These are phyloP conservation scores for Nigrospora sphaerica DNA, from an alignment of 2,329 filamentous ascomycete genomes.

Conservation along the genomic window DNA sequence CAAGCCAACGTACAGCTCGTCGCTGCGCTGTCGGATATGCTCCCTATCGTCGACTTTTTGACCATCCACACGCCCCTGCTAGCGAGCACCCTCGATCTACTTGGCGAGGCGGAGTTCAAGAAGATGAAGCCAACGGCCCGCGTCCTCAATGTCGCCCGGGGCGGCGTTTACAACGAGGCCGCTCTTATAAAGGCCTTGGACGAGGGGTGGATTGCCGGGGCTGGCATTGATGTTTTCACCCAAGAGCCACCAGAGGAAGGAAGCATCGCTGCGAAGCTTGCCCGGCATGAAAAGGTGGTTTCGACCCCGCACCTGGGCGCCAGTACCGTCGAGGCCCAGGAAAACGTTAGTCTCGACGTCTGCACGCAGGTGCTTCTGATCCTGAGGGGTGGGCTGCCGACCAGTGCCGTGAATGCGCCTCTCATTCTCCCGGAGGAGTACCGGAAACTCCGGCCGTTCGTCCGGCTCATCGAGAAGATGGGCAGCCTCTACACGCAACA, in stretches of 20 bases:
- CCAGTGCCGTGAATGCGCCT: slow-evolving; percentile 72
- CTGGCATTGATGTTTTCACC: slow-evolving; percentile 75
- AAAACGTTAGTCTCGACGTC: slow-evolving; percentile 77
- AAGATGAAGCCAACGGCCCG: slow-evolving; percentile 68
- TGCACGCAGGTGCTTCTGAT: slow-evolving; percentile 74
- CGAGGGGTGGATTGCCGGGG: slow-evolving; percentile 64
- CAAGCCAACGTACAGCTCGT: slow-evolving; percentile 60
- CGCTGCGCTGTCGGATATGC: slow-evolving; percentile 49
- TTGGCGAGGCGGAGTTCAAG: slow-evolving; percentile 58
- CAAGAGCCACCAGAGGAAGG: slow-evolving; percentile 59
- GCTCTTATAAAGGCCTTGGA: slow-evolving; percentile 66
- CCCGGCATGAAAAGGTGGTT: slow-evolving; percentile 64
- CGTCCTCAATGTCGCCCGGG: slow-evolving; percentile 72
- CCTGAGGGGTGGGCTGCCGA: slow-evolving; percentile 64
- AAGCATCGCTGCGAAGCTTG: slow-evolving; percentile 55
- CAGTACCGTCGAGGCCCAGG: slow-evolving; percentile 74
- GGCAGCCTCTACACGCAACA: slow-evolving; percentile 74
- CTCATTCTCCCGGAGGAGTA: slow-evolving; percentile 78
- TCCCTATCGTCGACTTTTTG: slow-evolving; percentile 66
- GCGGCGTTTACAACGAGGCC: slow-evolving; percentile 72
- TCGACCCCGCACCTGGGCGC: slow-evolving; percentile 76
- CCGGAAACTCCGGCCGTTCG: slow-evolving; percentile 68
- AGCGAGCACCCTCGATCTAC: slow-evolving; percentile 68
- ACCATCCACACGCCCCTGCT: slow-evolving; percentile 78
- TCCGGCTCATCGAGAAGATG: slow-evolving; percentile 71